A percentile compares a stretch with the other conserved stretches of the same genome.
phyloP scores from a whole-genome alignment of 345 rosid genomes.

The Excoecaria cochinchinensis region DNA sequence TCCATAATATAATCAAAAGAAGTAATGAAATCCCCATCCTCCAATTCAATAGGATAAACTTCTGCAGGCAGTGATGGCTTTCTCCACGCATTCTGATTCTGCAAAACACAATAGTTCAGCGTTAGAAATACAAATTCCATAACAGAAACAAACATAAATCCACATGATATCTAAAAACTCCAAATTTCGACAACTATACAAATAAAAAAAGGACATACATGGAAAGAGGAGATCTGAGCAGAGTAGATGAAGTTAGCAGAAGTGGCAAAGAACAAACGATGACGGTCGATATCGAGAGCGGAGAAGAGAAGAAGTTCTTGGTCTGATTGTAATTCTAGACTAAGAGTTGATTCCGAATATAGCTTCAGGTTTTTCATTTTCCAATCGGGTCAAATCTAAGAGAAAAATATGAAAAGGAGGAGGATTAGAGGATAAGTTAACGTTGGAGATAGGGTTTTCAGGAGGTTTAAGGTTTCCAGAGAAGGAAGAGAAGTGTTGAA shows the following conservation, averaged over 20 bases:
- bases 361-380: constrained; percentile 80
- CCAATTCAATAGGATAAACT: constrained; percentile 55
- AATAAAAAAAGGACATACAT: constrained; percentile 32
- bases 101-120: constrained; percentile 9
- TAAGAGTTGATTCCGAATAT: constrained; percentile 52
- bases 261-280: constrained; percentile 79
- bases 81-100: constrained; percentile 52
- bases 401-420: not conserved
- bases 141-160: constrained; percentile 1
- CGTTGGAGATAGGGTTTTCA: not conserved
- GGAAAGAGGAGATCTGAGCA: constrained; percentile 58
- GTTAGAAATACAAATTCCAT: not conserved
- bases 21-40: constrained; percentile 58
- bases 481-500: not conserved
- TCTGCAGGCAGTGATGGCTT: constrained; percentile 43
- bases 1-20: constrained; percentile 86
- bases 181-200: not conserved
- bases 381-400: not conserved
- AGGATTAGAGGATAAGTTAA: not conserved
- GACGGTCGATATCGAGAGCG: constrained; percentile 74
- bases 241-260: constrained; percentile 61
- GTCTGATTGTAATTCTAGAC: constrained; percentile 51
- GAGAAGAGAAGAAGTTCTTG: constrained; percentile 57
- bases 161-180: not conserved
- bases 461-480: not conserved